Conservation (phyloP, 139 green algal genomes). For the Volvox reticuliferus region DNA sequence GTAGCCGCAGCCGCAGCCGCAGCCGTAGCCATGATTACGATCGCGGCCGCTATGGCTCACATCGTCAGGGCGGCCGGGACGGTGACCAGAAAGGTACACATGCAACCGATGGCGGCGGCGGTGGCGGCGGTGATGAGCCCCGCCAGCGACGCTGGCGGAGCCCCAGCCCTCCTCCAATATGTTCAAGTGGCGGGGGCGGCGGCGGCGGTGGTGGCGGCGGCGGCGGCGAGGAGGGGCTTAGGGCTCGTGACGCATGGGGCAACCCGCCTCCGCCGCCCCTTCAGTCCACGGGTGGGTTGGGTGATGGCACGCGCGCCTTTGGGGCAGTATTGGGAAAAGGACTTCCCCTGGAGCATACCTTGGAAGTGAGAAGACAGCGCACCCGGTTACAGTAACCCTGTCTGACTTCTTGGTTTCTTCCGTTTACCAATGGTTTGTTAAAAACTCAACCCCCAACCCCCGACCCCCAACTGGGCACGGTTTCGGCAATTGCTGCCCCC, state of each 20-base stretch:
- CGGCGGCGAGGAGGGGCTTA: background rate
- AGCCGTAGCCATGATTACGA: constrained; percentile 20
- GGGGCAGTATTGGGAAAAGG: background rate
- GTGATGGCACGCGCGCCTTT: background rate
- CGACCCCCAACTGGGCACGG: background rate
- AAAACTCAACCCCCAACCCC: background rate
- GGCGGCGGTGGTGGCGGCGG: background rate
- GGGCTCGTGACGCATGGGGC: background rate
- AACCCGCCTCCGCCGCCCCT: background rate
- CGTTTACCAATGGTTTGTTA: background rate
- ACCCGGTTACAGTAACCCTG: background rate
- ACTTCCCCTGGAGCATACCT: background rate
- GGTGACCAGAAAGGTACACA: background rate
- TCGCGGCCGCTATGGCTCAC: constrained; percentile 5
- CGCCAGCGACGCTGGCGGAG: constrained; percentile 12
- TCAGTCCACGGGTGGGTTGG: too few relatives aligned
- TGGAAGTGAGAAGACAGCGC: background rate
- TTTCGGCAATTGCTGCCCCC: background rate
- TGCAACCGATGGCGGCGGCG: background rate
- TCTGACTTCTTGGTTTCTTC: background rate
- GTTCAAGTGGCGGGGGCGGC: background rate
- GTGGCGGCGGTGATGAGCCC: background rate
- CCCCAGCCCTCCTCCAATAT: background rate
- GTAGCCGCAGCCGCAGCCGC: constrained; percentile 19
- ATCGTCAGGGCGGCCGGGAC: background rate